Percentiles rank a stretch among this genome's conserved stretches.
Conservation (phyloP, 208 protist genomes). For the Trypanosoma lewisi region DNA sequence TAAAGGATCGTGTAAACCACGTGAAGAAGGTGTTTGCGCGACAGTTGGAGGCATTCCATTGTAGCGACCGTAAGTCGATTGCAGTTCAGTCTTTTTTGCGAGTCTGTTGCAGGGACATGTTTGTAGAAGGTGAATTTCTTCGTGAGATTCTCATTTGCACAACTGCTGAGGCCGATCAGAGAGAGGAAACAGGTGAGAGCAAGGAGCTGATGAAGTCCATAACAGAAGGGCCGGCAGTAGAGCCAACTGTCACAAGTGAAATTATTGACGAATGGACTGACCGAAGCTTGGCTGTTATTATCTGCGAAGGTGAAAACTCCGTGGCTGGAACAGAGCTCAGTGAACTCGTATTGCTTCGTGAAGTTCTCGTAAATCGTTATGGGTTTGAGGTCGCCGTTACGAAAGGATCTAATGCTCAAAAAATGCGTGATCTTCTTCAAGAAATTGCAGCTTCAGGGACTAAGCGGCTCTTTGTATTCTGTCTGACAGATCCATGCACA, state of each 20-base stretch:
- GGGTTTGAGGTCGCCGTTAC: conserved; percentile 33
- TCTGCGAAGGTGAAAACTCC: conserved; percentile 6
- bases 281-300: conserved; percentile 28
- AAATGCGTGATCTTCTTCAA: conserved; percentile 4
- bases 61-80: conserved; percentile 18
- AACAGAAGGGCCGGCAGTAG: conserved; percentile 13
- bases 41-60: conserved; percentile 30
- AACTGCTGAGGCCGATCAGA: neutral
- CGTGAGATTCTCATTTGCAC: conserved; percentile 29
- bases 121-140: conserved; percentile 1
- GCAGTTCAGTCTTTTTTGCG: conserved; percentile 15
- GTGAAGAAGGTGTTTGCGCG: conserved; percentile 28
- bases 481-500: conserved; percentile 4
- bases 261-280: conserved; percentile 27
- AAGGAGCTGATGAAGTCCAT: conserved; percentile 18
- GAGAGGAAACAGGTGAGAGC: conserved; percentile 6
- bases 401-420: conserved; percentile 3
- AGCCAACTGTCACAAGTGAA: conserved; percentile 11
- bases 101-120: conserved; percentile 17
- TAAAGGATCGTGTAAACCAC: conserved; percentile 24
- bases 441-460: conserved; percentile 2
- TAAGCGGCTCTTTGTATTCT: conserved; percentile 38
- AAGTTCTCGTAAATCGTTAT: conserved; percentile 38
- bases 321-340: conserved; percentile 21
- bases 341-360: conserved; percentile 39